phyloP scores from a whole-genome alignment of 1,284 basidiomycete genomes.

The Fomitiporia mediterranea region DNA sequence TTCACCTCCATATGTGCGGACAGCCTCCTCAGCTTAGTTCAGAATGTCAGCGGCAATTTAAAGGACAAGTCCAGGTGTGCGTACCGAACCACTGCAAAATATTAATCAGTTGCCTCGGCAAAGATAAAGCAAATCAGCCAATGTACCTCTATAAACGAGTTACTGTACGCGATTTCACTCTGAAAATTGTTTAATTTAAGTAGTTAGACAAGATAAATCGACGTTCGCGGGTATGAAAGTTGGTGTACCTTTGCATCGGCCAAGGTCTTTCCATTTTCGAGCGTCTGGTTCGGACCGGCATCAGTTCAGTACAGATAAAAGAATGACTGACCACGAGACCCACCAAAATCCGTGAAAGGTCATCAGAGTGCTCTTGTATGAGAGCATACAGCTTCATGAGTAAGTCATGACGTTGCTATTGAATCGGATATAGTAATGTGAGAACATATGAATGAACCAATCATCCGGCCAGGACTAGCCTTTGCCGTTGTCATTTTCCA shows the following conservation, averaged over 20 bases:
- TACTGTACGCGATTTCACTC: constrained; percentile 78
- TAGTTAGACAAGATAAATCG: not conserved
- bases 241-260: constrained; percentile 65
- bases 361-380: constrained; percentile 77
- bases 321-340: constrained; percentile 25
- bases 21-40: constrained; percentile 76
- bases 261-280: constrained; percentile 91
- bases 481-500: constrained; percentile 83
- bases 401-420: constrained; percentile 73
- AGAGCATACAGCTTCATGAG: constrained; percentile 68
- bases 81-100: constrained; percentile 68
- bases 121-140: not conserved
- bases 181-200: constrained; percentile 27
- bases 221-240: no score
- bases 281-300: constrained; percentile 45
- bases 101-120: not conserved
- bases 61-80: constrained; percentile 23
- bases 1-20: constrained; percentile 75
- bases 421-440: constrained; percentile 1
- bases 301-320: not conserved
- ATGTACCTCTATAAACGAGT: constrained; percentile 78
- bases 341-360: constrained; percentile 77
- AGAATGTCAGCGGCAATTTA: constrained; percentile 8
- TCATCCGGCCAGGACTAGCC: constrained; percentile 35
- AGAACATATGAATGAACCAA: not conserved